Evolutionary conservation across 2,329 filamentous ascomycete species (phyloP).

Genomic region (Claviceps pazoutovae): DNA sequence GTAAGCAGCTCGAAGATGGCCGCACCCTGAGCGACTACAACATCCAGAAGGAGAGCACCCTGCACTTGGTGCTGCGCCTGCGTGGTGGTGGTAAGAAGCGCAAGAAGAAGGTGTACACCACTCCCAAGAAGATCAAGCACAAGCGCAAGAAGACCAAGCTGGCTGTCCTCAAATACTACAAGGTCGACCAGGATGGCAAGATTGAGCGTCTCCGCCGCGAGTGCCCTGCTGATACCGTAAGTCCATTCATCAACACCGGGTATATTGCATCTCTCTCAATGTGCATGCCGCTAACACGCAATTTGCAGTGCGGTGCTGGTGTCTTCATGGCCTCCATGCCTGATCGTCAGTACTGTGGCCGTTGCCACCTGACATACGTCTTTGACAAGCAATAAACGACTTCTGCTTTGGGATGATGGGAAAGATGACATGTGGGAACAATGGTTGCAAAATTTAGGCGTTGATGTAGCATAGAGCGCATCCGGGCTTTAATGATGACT

Average conservation of each 20-base stretch:
- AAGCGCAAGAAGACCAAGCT: constrained; percentile 99
- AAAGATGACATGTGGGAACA: constrained; percentile 17
- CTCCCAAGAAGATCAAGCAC: constrained; percentile 99
- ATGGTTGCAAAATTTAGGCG: constrained; percentile 21
- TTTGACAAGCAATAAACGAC: constrained; percentile 49
- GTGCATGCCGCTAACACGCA: background rate
- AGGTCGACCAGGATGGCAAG: constrained; percentile 99
- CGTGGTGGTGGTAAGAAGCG: constrained; percentile 99
- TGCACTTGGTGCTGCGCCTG: constrained; percentile 94
- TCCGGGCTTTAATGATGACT: constrained; percentile 26
- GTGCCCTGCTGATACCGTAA: constrained; percentile 81
- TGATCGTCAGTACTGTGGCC: constrained; percentile 93
- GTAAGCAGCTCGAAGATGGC: constrained; percentile 99
- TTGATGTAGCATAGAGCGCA: constrained; percentile 31
- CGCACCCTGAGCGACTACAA: constrained; percentile 99
- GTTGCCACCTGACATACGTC: constrained; percentile 60
- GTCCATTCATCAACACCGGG: constrained; percentile 19
- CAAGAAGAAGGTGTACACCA: constrained; percentile 99
- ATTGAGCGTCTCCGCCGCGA: constrained; percentile 98
- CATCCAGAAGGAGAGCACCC: constrained; percentile 99
- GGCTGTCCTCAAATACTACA: constrained; percentile 99
- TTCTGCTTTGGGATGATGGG: constrained; percentile 18
- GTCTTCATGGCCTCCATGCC: constrained; percentile 99
- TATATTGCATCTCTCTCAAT: too few species aligned
- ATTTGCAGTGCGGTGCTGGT: constrained; percentile 81